Conservation (phyloP, 2,329 filamentous ascomycete genomes). For the Colletotrichum eleusines region DNA sequence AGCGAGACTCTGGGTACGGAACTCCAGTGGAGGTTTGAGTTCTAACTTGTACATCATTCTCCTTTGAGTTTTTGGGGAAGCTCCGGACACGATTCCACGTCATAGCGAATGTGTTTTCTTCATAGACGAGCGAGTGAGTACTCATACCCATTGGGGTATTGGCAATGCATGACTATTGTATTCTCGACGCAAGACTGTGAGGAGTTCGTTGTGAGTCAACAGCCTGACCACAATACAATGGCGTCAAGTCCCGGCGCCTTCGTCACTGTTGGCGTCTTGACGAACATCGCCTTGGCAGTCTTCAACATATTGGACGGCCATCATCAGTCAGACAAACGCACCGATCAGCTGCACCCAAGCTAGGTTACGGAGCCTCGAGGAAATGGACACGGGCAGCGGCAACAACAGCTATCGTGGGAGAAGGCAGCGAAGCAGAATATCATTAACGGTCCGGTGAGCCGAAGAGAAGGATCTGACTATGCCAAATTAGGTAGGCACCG, state of each 20-base stretch:
- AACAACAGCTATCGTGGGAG: not conserved
- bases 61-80: not conserved
- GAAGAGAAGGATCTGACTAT: not conserved
- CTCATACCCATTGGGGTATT: not conserved
- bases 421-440: conserved; percentile 9
- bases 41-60: not conserved
- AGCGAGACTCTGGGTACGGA: conserved; percentile 42
- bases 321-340: not conserved
- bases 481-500: conserved; percentile 1
- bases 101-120: conserved; percentile 11
- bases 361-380: conserved; percentile 3
- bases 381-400: not conserved
- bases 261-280: not conserved
- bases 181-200: not conserved
- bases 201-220: not conserved
- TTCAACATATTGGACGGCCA: not conserved
- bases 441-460: conserved; percentile 6
- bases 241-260: not conserved
- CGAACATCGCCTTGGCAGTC: not conserved
- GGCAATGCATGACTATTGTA: not conserved
- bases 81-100: conserved; percentile 6
- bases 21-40: conserved; percentile 39
- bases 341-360: not conserved
- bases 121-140: not conserved
- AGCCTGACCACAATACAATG: not conserved